Percentiles rank a stretch among this genome's conserved stretches.
These are phyloP conservation scores for Cystobasidium tubakii DNA, from an alignment of 768 basidiomycete species.

Conservation along the genomic window DNA sequence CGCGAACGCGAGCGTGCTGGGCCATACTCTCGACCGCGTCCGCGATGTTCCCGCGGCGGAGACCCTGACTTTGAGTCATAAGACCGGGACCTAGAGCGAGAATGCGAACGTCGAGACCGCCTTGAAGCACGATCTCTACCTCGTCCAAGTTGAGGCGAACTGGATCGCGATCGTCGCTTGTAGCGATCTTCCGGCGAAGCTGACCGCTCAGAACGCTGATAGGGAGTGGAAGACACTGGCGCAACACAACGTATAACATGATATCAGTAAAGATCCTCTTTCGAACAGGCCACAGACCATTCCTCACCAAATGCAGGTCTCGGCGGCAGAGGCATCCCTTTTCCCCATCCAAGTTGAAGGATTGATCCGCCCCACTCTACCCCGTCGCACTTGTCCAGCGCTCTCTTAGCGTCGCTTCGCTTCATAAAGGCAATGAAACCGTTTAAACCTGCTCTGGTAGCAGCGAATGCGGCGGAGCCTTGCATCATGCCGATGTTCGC, in stretches of 20 bases:
- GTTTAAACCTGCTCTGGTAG: slow-evolving; percentile 57
- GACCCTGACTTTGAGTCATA: slow-evolving; percentile 51
- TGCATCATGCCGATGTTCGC: slow-evolving; percentile 14
- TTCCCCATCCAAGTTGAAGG: slow-evolving; percentile 91
- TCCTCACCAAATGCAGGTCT: slow-evolving; percentile 64
- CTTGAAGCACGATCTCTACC: not conserved
- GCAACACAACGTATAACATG: not conserved
- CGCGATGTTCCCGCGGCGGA: not conserved
- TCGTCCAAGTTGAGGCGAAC: not conserved
- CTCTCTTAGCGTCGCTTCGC: slow-evolving; percentile 79
- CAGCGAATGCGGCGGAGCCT: not conserved
- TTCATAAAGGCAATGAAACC: slow-evolving; percentile 98
- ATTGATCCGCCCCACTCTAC: slow-evolving; percentile 88
- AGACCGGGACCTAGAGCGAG: slow-evolving; percentile 49
- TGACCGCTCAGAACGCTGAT: slow-evolving; percentile 17
- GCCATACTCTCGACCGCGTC: not conserved
- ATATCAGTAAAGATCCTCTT: no score
- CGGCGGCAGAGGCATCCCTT: slow-evolving; percentile 78
- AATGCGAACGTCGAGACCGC: slow-evolving; percentile 40
- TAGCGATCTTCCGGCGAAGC: not conserved
- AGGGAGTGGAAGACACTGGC: not conserved
- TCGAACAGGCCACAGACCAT: no score
- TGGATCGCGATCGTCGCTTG: slow-evolving; percentile 16
- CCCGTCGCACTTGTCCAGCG: slow-evolving; percentile 82
- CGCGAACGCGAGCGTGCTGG: slow-evolving; percentile 38